Evolutionary conservation across 768 basidiomycete genomes (phyloP).

Genomic region (Amanita brunnescens): DNA sequence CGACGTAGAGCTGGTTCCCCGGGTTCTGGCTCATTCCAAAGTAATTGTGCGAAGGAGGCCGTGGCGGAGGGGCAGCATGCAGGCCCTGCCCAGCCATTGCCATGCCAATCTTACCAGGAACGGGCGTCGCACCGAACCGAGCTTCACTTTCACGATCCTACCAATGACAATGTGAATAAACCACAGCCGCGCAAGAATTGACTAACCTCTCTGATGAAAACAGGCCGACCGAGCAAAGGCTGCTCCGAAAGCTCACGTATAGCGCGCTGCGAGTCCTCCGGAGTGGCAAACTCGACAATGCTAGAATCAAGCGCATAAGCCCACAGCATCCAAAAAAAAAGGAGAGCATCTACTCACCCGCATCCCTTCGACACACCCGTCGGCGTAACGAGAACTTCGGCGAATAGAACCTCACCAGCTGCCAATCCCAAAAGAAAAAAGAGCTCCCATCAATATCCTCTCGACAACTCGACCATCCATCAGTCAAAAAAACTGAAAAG

Average conservation of each 20-base stretch:
- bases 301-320: constrained; percentile 29
- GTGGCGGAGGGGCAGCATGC: constrained; percentile 71
- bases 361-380: constrained; percentile 97
- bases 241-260: constrained; percentile 88
- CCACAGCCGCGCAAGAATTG: background rate
- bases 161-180: constrained; percentile 1
- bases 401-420: constrained; percentile 99
- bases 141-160: constrained; percentile 97
- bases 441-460: constrained; percentile 89
- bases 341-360: constrained; percentile 76
- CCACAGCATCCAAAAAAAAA: too few species aligned
- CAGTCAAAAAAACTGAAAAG: constrained; percentile 35
- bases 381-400: constrained; percentile 96
- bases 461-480: constrained; percentile 49
- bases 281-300: constrained; percentile 91
- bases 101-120: constrained; percentile 93
- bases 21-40: constrained; percentile 55
- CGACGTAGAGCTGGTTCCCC: constrained; percentile 90
- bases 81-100: constrained; percentile 91
- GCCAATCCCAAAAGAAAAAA: constrained; percentile 77
- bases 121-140: constrained; percentile 90
- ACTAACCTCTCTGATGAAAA: constrained; percentile 91
- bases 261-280: constrained; percentile 83
- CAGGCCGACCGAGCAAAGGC: constrained; percentile 83
- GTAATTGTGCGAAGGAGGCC: constrained; percentile 73